Evolutionary conservation across 2,329 filamentous ascomycete genomes (phyloP), one percentile per base, ranked within the genome.

Genomic region (Sarocladium kiliense): DNA sequence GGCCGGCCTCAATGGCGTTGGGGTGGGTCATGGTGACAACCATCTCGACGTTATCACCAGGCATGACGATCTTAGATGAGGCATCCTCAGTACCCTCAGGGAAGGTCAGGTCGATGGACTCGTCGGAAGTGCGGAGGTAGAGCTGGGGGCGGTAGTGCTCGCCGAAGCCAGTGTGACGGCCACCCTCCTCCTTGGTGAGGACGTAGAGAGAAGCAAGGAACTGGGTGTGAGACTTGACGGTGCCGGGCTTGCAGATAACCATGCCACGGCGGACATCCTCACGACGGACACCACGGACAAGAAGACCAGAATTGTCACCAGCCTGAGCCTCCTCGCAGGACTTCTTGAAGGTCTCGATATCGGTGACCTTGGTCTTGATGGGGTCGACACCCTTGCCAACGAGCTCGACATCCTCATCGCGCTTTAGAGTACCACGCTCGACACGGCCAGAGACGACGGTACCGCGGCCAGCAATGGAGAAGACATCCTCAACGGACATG

Each of bases 301-400:
- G 85, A 36, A 99, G 88, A 69, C 94, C 94, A 25, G 94, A 97
- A 86, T 97, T 99, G 77, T 99, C 94, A 74, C 94, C 94, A 59
- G 94, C 94, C 66, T 89, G 85, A 57, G 93, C 96, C 77, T 96
- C 91, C 57, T 97, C 92, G 75, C 94, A 97, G 51, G 91, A 95
- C 85, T 99, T 99, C 84, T 97, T 97, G 84, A 99, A 99, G 62
- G 93, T 99, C 81, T 99, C 94, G 64, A 99, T 97, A 70, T 99
- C 95, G 68, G 94, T 99, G 62, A 99, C 93, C 82, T 97, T 97
- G 74, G 94, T 97, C 86, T 95, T 97, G 81, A 97, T 89, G 63
- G 90, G 77, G 45, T 85, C 81, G 56, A 77, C 74, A 63, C 87
- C 85, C 80, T 94, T 96, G 71, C 94, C 94, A 59, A 99, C 83